Evolutionary conservation across 2,329 filamentous ascomycete genomes (phyloP).

Genomic region (Colletotrichum phormii): DNA sequence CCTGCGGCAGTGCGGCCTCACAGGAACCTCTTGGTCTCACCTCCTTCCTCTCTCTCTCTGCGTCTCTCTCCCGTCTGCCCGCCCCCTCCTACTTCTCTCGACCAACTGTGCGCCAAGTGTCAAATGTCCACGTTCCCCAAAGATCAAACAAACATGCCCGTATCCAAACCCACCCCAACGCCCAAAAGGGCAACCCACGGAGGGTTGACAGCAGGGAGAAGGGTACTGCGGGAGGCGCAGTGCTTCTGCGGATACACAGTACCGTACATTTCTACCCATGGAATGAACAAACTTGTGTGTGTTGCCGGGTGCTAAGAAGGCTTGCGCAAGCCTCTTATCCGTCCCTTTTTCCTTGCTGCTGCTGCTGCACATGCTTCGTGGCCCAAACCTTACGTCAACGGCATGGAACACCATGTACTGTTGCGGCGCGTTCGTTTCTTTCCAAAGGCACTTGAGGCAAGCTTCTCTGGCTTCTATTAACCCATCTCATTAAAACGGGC

Average conservation of each 20-base stretch:
- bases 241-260: background rate
- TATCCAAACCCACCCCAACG: background rate
- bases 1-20: too few species aligned
- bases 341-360: background rate
- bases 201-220: background rate
- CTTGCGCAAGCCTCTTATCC: constrained; percentile 23
- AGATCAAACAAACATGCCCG: constrained; percentile 13
- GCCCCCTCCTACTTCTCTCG: background rate
- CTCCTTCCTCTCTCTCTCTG: background rate
- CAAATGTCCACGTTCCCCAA: background rate
- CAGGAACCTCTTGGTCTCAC: background rate
- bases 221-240: background rate
- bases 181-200: constrained; percentile 10
- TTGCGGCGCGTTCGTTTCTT: background rate
- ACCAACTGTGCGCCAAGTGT: background rate
- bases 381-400: background rate
- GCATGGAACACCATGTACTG: background rate
- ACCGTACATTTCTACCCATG: background rate
- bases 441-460: background rate
- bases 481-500: background rate
- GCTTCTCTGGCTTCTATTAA: background rate
- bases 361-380: background rate
- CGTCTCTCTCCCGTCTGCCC: too few species aligned
- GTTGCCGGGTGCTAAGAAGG: background rate
- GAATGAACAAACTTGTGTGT: background rate